Evolutionary conservation across 129 eudicot species (phyloP), one percentile per base, ranked within the genome.

Genomic region (carrot (Daucus carota)): DNA sequence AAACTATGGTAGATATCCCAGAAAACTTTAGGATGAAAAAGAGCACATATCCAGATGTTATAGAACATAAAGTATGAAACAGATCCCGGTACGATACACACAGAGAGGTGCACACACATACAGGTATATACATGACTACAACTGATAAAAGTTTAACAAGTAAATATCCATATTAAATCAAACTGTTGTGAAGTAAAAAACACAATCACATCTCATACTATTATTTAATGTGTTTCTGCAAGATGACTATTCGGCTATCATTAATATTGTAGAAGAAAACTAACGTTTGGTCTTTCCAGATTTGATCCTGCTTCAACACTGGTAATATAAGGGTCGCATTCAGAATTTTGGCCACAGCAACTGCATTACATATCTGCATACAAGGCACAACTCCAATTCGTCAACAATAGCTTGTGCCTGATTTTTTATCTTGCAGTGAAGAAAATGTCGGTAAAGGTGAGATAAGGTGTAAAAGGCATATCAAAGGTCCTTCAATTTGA

Each of bases 251-350:
- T 52, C 34, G 69, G 33, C 67, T 26, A 14, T 44, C 14, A 36
- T 54, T 4, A 8, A 76, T 8, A 44, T 18, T 43, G 10, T 63
- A 24, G 16, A 81, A 86, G 77, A 77, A 76, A 65, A 86, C 99
- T 86, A 83, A 94, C 97, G 97, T 94, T 89, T 94, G 99, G 80
- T 94, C 99, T 85, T 94, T 94, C 99, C 99, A 94, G 79, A 94
- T 94, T 84, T 91, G 98, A 75, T 94, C 99, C 84, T 94, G 99
- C 90, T 94, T 94, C 83, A 94, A 84, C 80, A 91, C 94, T 4
- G 97, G 99, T 59, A 94, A 84, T 62, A 94, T 94, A 70, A 91
- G 97, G 78, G 99, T 91, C 42, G 96, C 97, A 80, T 94, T 94
- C 92, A 94, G 70, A 82, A 94, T 94, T 82, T 91, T 94, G 66